Evolutionary conservation across 2,329 filamentous ascomycete genomes (phyloP).

Genomic region (Fusarium verticillioides): DNA sequence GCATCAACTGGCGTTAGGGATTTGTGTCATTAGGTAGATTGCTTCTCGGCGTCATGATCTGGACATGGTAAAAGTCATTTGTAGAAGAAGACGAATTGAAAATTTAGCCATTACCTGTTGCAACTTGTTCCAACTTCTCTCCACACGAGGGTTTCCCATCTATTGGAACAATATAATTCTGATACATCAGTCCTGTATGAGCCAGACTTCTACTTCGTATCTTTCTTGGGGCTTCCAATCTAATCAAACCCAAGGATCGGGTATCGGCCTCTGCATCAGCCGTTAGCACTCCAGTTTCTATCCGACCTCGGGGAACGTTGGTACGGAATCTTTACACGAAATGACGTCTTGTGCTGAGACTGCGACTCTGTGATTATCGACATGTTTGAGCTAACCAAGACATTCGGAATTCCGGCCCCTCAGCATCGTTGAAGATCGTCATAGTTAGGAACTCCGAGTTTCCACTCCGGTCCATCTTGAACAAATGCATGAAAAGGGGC

Average conservation of each 20-base stretch:
- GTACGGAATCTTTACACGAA: background rate
- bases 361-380: background rate
- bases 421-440: background rate
- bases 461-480: background rate
- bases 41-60: conserved; percentile 31
- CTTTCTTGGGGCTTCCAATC: background rate
- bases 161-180: background rate
- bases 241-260: background rate
- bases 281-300: background rate
- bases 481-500: background rate
- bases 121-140: background rate
- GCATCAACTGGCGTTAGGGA: conserved; percentile 46
- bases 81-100: conserved; percentile 18
- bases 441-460: background rate
- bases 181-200: background rate
- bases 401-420: background rate
- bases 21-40: conserved; percentile 22
- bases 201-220: background rate
- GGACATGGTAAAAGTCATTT: conserved; percentile 20
- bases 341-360: background rate
- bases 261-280: background rate
- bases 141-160: background rate
- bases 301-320: background rate
- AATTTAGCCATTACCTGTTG: background rate
- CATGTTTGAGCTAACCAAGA: background rate